Conservation (phyloP, 2,329 filamentous ascomycete genomes). For the Cordyceps javanica region DNA sequence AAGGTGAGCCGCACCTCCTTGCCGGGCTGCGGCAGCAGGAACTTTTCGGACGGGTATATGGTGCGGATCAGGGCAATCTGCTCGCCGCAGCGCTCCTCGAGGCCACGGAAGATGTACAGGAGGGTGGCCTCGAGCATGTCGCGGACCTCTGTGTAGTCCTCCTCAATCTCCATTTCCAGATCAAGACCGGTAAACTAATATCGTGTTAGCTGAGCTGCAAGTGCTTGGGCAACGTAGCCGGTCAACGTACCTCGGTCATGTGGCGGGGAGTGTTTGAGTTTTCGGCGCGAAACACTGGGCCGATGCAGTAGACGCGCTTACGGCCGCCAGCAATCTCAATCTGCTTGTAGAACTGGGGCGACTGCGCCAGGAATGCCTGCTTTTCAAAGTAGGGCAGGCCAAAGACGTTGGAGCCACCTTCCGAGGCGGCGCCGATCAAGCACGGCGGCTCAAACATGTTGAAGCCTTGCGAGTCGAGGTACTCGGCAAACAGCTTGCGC, state of each 20-base stretch:
- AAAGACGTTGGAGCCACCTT: slow-evolving; percentile 92
- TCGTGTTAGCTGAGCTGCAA: not conserved
- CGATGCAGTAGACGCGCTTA: slow-evolving; percentile 71
- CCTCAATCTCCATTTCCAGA: slow-evolving; percentile 83
- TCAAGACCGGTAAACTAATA: slow-evolving; percentile 78
- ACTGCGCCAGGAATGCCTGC: slow-evolving; percentile 73
- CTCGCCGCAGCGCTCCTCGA: slow-evolving; percentile 56
- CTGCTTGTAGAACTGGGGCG: slow-evolving; percentile 83
- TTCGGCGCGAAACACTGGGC: slow-evolving; percentile 80
- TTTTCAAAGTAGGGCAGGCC: slow-evolving; percentile 83
- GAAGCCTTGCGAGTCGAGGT: slow-evolving; percentile 69
- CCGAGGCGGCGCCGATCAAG: slow-evolving; percentile 81
- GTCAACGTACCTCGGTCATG: slow-evolving; percentile 61
- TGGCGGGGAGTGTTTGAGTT: slow-evolving; percentile 79
- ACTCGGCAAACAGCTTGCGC: slow-evolving; percentile 68
- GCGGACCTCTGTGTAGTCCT: slow-evolving; percentile 70
- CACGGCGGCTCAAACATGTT: slow-evolving; percentile 84
- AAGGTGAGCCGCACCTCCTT: slow-evolving; percentile 74
- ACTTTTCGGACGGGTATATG: slow-evolving; percentile 70
- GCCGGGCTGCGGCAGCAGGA: slow-evolving; percentile 67
- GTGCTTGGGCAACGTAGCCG: not conserved
- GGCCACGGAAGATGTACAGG: slow-evolving; percentile 72
- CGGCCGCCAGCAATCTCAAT: slow-evolving; percentile 74
- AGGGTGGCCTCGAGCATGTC: slow-evolving; percentile 67
- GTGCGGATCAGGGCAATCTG: slow-evolving; percentile 67